Evolutionary conservation across 1,284 basidiomycete species (phyloP).

Genomic region (Ceratobasidium sp.): DNA sequence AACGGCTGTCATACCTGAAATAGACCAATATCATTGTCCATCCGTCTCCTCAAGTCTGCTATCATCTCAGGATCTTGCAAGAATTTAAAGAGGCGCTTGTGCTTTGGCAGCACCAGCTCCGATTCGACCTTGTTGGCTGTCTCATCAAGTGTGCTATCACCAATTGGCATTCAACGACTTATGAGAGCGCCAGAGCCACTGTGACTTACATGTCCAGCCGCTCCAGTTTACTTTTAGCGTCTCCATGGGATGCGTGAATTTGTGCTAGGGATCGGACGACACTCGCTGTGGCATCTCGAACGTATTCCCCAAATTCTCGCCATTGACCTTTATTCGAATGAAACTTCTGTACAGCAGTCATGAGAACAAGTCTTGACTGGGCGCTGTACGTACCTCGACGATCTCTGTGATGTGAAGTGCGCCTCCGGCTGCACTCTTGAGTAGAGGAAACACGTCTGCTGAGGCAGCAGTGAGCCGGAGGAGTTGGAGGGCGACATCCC

Average conservation of each 20-base stretch:
- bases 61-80: conserved; percentile 2
- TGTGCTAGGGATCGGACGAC: not conserved
- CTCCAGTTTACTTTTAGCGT: not conserved
- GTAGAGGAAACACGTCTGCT: conserved; percentile 2
- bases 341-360: not conserved
- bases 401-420: not conserved
- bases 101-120: not conserved
- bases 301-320: not conserved
- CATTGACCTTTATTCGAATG: conserved; percentile 6
- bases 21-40: not conserved
- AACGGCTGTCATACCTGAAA: not conserved
- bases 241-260: not conserved
- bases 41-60: not conserved
- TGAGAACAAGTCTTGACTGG: not conserved
- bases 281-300: not conserved
- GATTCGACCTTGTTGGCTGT: not conserved
- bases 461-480: not conserved
- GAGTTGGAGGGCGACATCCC: not conserved
- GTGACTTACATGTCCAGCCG: not conserved
- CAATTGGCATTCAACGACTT: no score
- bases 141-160: not conserved
- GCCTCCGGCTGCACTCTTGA: not conserved
- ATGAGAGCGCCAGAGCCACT: no score
- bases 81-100: conserved; percentile 2
- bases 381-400: conserved; percentile 3